A percentile compares a stretch with the other conserved stretches of the same genome.
phyloP scores from a whole-genome alignment of 495 filamentous ascomycete species.

The Daldinia grandis region DNA sequence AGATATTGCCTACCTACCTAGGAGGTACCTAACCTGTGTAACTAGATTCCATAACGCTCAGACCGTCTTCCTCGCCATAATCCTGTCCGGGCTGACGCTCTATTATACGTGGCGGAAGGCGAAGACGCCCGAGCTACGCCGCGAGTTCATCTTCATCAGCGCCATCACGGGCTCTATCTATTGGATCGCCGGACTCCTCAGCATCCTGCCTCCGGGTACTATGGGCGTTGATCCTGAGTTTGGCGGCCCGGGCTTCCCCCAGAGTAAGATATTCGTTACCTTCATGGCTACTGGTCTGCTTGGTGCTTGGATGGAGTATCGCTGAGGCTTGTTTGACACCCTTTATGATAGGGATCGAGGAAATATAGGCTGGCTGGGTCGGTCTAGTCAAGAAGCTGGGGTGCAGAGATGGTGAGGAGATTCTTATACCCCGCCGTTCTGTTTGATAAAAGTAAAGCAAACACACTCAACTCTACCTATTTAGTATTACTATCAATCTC shows the following conservation, averaged over 20 bases:
- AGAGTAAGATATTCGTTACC: constrained; percentile 50
- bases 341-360: neutral
- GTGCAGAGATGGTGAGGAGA: neutral
- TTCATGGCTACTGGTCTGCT: constrained; percentile 39
- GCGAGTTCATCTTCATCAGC: constrained; percentile 50
- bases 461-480: neutral
- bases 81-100: constrained; percentile 55
- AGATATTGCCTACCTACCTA: neutral
- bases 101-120: constrained; percentile 57
- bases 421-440: neutral
- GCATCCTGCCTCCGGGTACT: constrained; percentile 59
- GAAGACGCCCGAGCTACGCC: constrained; percentile 32
- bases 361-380: neutral
- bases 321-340: neutral
- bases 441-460: neutral
- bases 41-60: constrained; percentile 64
- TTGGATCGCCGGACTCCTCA: constrained; percentile 58
- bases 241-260: constrained; percentile 58
- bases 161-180: constrained; percentile 59
- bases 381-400: neutral
- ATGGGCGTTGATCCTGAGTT: constrained; percentile 64
- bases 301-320: constrained; percentile 49
- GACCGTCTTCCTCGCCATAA: constrained; percentile 59
- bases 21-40: neutral
- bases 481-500: neutral